Conservation (phyloP, 352 stramenopile genomes). For the Phytophthora foliorum region DNA sequence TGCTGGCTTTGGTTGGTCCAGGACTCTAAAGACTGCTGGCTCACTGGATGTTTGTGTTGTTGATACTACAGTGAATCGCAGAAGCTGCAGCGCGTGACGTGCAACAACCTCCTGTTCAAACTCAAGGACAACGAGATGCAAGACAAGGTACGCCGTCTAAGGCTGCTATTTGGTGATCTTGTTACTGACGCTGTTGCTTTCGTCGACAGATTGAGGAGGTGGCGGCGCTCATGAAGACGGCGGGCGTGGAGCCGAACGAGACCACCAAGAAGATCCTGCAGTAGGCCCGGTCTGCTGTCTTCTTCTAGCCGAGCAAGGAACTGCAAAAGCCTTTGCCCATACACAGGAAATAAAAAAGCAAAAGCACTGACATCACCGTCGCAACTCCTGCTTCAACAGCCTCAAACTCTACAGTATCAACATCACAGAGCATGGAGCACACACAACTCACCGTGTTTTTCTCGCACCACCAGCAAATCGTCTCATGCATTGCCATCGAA, state of each 20-base stretch:
- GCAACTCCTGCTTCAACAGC: constrained; percentile 1
- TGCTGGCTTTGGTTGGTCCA: constrained; percentile 6
- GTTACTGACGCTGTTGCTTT: constrained; percentile 9
- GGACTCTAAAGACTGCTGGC: background rate
- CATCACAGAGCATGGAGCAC: background rate
- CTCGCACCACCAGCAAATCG: constrained; percentile 20
- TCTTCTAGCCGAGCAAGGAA: constrained; percentile 17
- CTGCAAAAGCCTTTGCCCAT: constrained; percentile 26
- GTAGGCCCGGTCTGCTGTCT: constrained; percentile 37
- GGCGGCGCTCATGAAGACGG: constrained; percentile 79
- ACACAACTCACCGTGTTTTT: constrained; percentile 17
- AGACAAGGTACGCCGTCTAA: constrained; percentile 54
- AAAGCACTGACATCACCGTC: constrained; percentile 28
- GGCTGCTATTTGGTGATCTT: background rate
- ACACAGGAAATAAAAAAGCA: constrained; percentile 37
- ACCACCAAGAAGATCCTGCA: constrained; percentile 88
- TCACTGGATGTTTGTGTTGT: constrained; percentile 18
- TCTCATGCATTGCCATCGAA: background rate
- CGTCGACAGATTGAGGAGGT: constrained; percentile 72
- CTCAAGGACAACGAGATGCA: constrained; percentile 83
- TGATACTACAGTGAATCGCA: constrained; percentile 53
- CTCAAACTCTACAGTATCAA: too few relatives aligned
- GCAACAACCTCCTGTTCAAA: constrained; percentile 90
- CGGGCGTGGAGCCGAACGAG: constrained; percentile 82
- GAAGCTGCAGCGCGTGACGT: constrained; percentile 87